Evolutionary conservation across 805 yeast genomes (phyloP), one percentile per base, ranked within the genome.

Genomic region (Ascoidea asiatica): DNA sequence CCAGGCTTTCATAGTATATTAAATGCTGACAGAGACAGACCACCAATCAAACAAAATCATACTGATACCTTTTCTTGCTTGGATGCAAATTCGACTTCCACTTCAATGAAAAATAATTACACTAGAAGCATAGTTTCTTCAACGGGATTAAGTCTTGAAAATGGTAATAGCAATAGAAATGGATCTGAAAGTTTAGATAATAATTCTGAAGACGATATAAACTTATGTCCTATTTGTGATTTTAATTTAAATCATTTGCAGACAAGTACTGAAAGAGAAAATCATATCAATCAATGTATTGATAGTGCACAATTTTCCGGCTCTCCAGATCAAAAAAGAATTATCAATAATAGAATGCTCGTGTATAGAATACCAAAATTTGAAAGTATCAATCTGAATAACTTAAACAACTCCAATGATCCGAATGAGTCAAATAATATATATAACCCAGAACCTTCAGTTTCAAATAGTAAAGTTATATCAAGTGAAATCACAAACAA

Each of bases 271-370:
- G 64, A 62, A 19, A 73, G 73, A 45, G 90, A 81, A 52, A 57
- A 56, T 0, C 97, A 90, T 61, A 77, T 90, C 33, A 77, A 73
- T 49, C 65, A 66, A 5, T 92, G 98, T 58, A 58, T 92, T 17
- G 60, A 56, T 13, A 61, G 60, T 39, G 75, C 82, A 21, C 81
- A 80, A 48, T 77, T 73, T 53, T 73, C 78, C 43, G 81, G 84
- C n/a, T 68, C 76, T 37, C 74, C 78, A 5, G 73, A 72, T 35
- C 71, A 72, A 44, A 69, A 70, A 43, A 60, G 87, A 39, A 64
- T 70, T 4, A 66, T 72, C 23, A 89, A 29, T 3, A 29, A 89
- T 58, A 71, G 95, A 48, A 89, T 92, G 97, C 66, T 92, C 42
- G 92, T 88, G 1, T 87, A 84, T 58, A 73, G 53, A 18, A 52